Evolutionary conservation across 306 rosid species (phyloP), one percentile per base, ranked within the genome.

Genomic region (Macrotyloma uniflorum): DNA sequence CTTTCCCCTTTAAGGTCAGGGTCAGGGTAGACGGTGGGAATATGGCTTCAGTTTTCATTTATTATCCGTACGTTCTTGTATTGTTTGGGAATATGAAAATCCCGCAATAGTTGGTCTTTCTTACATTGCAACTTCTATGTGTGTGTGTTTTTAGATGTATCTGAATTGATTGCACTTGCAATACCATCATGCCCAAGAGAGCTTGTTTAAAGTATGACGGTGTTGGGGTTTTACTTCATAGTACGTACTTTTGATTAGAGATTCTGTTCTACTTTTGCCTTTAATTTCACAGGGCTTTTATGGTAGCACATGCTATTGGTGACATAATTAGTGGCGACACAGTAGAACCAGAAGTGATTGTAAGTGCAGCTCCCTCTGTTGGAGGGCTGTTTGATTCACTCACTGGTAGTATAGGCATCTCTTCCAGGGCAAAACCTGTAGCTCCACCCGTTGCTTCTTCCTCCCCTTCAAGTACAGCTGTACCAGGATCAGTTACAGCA

Each of bases 301-400:
- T 90, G 98, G 91, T 86, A 53, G 93, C 98, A 45, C 96, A 91
- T 86, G 91, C 91, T 59, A 91, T 95, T 80, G 98, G 99, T 42
- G 99, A 95, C 79, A 70, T 93, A 84, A 83, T 95, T 73, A 79
- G 88, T 38, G 97, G 97, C 0, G 96, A 95, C 53, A 72, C 70
- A 14, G 88, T 77, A 69, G 98, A 95, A 83, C 96, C 98, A 32
- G 98, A 95, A 86, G 98, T 95, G 74, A 72, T 82, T 40, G 85
- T 89, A 23, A 88, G 57, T 82, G 83, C 89, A 50, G 85, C 91
- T 85, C 98, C 97, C 77, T 95, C 97, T 82, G 98, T 95, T 2
- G 93, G 98, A 77, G 98, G 98, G 33, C 80, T 92, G 70, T 92
- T 95, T 89, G 98, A 92, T 88, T 92, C 97, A 5, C 88, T 91